These are phyloP conservation scores for Conidiobolus coronatus DNA, from an alignment of 371 early-diverging fungal species.

Conservation along the genomic window DNA sequence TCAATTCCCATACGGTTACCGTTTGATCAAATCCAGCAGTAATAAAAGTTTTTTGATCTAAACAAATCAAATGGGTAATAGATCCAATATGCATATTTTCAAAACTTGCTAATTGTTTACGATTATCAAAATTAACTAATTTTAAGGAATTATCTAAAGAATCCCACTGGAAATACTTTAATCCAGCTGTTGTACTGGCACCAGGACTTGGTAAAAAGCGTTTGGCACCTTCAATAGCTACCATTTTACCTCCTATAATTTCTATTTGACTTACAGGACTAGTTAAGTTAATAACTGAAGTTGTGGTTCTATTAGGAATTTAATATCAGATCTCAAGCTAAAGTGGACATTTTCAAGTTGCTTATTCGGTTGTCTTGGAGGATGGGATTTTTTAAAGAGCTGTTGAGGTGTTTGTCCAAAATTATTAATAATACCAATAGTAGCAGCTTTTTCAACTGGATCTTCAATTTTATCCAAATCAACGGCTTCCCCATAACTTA, in stretches of 20 bases:
- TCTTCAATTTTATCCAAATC: constrained; percentile 69
- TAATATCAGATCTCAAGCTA: constrained; percentile 20
- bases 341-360: constrained; percentile 15
- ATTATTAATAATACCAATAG: constrained; percentile 80
- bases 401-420: constrained; percentile 89
- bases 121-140: constrained; percentile 27
- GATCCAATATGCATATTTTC: constrained; percentile 46
- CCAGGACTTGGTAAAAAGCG: constrained; percentile 19
- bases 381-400: constrained; percentile 58
- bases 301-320: constrained; percentile 28
- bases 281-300: constrained; percentile 26
- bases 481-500: constrained; percentile 81
- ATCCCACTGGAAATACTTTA: constrained; percentile 48
- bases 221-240: constrained; percentile 22
- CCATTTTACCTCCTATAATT: constrained; percentile 18
- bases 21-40: constrained; percentile 51
- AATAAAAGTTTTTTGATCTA: constrained; percentile 34
- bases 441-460: constrained; percentile 68
- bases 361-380: constrained; percentile 15
- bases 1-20: constrained; percentile 40
- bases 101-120: constrained; percentile 36
- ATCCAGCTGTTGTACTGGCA: constrained; percentile 17
- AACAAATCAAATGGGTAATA: constrained; percentile 36
- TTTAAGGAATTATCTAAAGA: constrained; percentile 40
- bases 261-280: constrained; percentile 24